Evolutionary conservation across 2,329 filamentous ascomycete genomes (phyloP), one percentile per base, ranked within the genome.

Genomic region (Aspergillus felis): DNA sequence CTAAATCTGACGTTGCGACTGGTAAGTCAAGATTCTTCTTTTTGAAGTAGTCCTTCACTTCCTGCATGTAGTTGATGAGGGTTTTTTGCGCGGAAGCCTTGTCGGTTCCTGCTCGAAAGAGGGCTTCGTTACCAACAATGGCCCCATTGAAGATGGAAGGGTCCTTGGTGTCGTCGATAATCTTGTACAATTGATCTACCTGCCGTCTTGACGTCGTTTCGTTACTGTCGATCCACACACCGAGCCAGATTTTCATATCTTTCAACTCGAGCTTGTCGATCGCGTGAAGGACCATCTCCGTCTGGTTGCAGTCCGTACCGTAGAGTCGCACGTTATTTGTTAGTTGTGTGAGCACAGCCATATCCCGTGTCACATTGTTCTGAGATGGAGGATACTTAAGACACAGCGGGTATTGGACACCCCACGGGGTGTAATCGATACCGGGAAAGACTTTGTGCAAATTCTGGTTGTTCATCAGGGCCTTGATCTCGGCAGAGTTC

Each of bases 231-330:
- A 96, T 88, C 91, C 92, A 97, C 3, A 97, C 92, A 17, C 93
- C 93, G 48, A 97, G 80, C 93, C 93, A 97, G 61, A 97, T 81
- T 74, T 95, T 96, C 79, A 96, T 86, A 55, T 89, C 82, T 28
- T 74, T 79, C 65, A 97, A 78, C 53, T 88, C 81, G 12, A 97
- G 81, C 52, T 82, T 82, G 57, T 90, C 81, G 65, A 97, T 88
- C 22, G 92, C 87, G 66, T 94, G 87, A 8, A 97, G 79, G 0
- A 95, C 85, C 89, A 97, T 94, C 74, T 96, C 85, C 0, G 93
- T 97, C 76, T 97, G 93, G 75, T 97, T 97, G 82, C 93, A 97
- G 77, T 97, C 93, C 12, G 91, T 97, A 51, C 93, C 93, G 72
- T 97, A 97, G 1, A 97, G 81, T 7, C 93, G 88, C 50, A 97